Conservation (phyloP, 129 eudicot genomes). For the Lonicera japonica region DNA sequence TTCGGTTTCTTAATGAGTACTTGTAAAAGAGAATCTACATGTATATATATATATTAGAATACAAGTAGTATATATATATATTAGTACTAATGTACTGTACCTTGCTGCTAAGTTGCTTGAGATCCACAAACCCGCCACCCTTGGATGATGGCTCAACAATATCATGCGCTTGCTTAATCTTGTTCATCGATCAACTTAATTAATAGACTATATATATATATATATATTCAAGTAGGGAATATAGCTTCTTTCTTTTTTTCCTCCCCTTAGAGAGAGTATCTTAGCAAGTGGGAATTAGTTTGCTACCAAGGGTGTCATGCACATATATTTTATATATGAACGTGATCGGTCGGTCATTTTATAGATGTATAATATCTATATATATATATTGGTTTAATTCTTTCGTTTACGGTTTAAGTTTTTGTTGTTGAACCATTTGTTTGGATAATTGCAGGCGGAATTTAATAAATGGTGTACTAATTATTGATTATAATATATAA, state of each 20-base stretch:
- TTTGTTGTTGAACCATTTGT: background rate
- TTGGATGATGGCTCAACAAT: constrained; percentile 28
- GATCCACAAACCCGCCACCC: constrained; percentile 14
- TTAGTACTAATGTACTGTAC: no score
- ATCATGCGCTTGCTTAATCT: background rate
- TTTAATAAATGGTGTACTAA: no score
- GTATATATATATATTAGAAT: background rate
- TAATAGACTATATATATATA: background rate
- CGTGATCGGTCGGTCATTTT: no score
- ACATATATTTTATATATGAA: no score
- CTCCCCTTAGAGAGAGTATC: background rate
- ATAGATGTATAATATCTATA: no score
- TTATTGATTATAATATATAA: no score
- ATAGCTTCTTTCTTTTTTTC: no score
- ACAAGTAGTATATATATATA: no score
- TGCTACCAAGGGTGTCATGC: no score
- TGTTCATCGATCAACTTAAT: background rate
- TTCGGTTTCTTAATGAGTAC: background rate
- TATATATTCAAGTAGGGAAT: background rate
- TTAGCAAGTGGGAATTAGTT: background rate
- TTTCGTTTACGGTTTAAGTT: background rate
- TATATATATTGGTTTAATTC: no score
- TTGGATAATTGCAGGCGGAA: background rate
- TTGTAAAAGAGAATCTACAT: background rate
- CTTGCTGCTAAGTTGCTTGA: constrained; percentile 15